These are phyloP conservation scores for Abortiporus biennis DNA, from an alignment of 1,284 basidiomycete species.

Conservation along the genomic window DNA sequence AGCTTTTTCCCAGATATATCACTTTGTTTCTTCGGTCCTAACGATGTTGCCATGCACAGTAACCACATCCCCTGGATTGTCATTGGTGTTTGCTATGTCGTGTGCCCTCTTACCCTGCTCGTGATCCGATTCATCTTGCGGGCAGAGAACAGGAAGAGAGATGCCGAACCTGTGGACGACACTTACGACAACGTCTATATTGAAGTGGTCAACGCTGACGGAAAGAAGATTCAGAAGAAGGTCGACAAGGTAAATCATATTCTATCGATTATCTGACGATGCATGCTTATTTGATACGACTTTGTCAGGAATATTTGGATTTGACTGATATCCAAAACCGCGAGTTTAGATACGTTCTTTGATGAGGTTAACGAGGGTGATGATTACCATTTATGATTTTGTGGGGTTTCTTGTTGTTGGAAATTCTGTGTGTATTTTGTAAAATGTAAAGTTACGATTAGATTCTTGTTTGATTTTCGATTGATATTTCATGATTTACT, in stretches of 20 bases:
- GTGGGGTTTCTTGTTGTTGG: too few relatives aligned
- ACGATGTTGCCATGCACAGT: slow-evolving; percentile 18
- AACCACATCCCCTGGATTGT: slow-evolving; percentile 65
- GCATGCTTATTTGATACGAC: neutral
- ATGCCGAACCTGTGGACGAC: slow-evolving; percentile 47
- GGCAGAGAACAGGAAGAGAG: slow-evolving; percentile 59
- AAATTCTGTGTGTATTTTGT: too few relatives aligned
- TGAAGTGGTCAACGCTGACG: slow-evolving; percentile 43
- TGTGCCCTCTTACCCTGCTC: slow-evolving; percentile 44
- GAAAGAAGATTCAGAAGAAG: slow-evolving; percentile 43
- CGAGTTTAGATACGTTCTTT: slow-evolving; percentile 26
- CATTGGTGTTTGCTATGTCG: slow-evolving; percentile 48
- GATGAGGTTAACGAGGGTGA: too few relatives aligned
- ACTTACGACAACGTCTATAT: slow-evolving; percentile 63
- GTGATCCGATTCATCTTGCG: slow-evolving; percentile 48
- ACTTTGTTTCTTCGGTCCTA: neutral
- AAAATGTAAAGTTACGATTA: too few relatives aligned
- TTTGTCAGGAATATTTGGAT: slow-evolving; percentile 24
- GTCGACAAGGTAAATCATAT: slow-evolving; percentile 55
- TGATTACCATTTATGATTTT: too few relatives aligned
- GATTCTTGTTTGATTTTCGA: too few relatives aligned
- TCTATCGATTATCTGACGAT: neutral
- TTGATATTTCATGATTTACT: too few relatives aligned
- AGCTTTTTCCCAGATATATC: neutral
- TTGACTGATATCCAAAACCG: slow-evolving; percentile 26